Percentiles rank a stretch among this genome's conserved stretches.
phyloP scores from a whole-genome alignment of 75 land plant genomes.

The Pseudotsuga menziesii region DNA sequence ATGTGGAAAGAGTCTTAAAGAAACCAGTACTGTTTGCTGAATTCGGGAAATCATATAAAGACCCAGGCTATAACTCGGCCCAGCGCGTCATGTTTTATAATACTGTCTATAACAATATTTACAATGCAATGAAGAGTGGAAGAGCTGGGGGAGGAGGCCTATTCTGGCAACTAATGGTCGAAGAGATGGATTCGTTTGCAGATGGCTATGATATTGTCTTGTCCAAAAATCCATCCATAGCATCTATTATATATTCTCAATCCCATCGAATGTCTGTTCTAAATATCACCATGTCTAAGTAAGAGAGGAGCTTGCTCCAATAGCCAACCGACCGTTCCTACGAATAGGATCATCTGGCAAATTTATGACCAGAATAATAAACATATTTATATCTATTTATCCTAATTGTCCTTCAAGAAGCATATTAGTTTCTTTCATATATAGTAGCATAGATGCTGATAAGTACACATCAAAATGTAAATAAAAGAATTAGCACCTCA shows the following conservation, averaged over 20 bases:
- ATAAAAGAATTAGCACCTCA: too few relatives aligned
- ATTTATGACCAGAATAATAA: too few relatives aligned
- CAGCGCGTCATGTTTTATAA: slow-evolving; percentile 18
- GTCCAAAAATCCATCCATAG: slow-evolving; percentile 42
- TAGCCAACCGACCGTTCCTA: too few relatives aligned
- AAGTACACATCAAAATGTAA: too few relatives aligned
- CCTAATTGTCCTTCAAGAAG: too few relatives aligned
- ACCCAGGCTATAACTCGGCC: background rate
- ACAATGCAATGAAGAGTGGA: slow-evolving; percentile 27
- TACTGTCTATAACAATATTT: slow-evolving; percentile 25
- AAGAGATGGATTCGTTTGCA: slow-evolving; percentile 52
- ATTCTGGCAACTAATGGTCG: slow-evolving; percentile 38
- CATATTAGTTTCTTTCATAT: too few relatives aligned
- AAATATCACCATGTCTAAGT: too few relatives aligned
- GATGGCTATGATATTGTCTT: slow-evolving; percentile 78
- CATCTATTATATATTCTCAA: slow-evolving; percentile 42
- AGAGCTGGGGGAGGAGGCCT: slow-evolving; percentile 29
- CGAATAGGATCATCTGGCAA: too few relatives aligned
- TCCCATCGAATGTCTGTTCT: slow-evolving; percentile 5
- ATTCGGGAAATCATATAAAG: slow-evolving; percentile 37
- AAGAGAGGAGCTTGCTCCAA: too few relatives aligned
- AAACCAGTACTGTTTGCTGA: slow-evolving; percentile 53
- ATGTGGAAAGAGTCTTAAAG: slow-evolving; percentile 19
- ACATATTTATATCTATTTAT: too few relatives aligned
- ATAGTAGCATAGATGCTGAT: too few relatives aligned